Conservation (phyloP, 164 flowering plant species). For the Euptelea pleiosperma region DNA sequence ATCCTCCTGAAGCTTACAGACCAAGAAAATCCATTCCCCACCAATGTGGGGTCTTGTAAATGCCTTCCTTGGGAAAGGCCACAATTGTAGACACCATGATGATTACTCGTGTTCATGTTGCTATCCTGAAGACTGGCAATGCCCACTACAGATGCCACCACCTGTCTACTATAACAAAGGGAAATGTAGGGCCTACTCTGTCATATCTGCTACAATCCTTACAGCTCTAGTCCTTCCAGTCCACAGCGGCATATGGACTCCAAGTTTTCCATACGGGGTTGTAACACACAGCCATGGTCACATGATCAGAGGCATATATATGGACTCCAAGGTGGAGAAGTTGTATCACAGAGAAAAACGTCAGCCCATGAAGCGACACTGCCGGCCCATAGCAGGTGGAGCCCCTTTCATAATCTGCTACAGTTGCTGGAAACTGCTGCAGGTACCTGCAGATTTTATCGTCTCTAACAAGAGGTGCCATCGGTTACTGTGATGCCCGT, state of each 20-base stretch:
- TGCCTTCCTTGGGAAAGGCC: conserved; percentile 43
- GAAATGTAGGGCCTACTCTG: conserved; percentile 21
- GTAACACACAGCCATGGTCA: conserved; percentile 22
- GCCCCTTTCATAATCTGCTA: conserved; percentile 70
- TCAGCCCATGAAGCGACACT: conserved; percentile 36
- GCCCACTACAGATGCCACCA: conserved; percentile 31
- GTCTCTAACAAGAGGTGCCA: conserved; percentile 41
- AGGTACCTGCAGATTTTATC: conserved; percentile 73
- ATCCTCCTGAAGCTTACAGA: conserved; percentile 23
- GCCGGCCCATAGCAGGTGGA: conserved; percentile 67
- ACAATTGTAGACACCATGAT: conserved; percentile 26
- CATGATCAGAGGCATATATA: conserved; percentile 27
- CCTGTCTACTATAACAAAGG: conserved; percentile 22
- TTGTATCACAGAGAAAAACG: conserved; percentile 32
- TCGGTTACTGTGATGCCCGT: conserved; percentile 66
- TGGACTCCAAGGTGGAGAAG: conserved; percentile 22
- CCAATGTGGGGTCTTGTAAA: conserved; percentile 20
- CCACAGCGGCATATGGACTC: conserved; percentile 28
- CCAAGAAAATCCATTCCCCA: conserved; percentile 24
- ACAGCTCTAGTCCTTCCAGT: conserved; percentile 38
- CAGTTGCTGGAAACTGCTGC: conserved; percentile 47
- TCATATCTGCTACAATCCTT: conserved; percentile 16
- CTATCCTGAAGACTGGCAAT: conserved; percentile 32
- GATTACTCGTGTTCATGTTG: conserved; percentile 32
- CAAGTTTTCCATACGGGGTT: conserved; percentile 19